Conservation (phyloP, 345 rosid species). For the Populus deltoides region DNA sequence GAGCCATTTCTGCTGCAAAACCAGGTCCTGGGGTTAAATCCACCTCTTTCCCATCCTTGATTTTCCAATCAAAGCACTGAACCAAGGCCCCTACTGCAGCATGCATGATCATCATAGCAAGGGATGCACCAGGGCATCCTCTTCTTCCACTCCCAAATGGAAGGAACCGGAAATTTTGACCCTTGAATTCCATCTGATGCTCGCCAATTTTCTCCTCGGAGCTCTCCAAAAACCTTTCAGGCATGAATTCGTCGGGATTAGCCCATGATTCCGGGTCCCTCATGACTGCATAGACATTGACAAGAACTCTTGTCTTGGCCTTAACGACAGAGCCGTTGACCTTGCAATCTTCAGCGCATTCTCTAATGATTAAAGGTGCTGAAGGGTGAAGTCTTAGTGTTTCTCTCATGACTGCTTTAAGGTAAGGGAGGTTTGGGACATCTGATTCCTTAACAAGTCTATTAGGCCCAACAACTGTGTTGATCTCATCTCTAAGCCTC, state of each 20-base stretch:
- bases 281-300: slow-evolving; percentile 47
- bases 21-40: slow-evolving; percentile 36
- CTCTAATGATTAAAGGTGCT: slow-evolving; percentile 50
- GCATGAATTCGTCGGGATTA: slow-evolving; percentile 37
- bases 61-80: slow-evolving; percentile 43
- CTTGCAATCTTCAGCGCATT: slow-evolving; percentile 43
- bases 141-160: slow-evolving; percentile 62
- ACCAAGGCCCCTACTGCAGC: slow-evolving; percentile 40
- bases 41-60: slow-evolving; percentile 24
- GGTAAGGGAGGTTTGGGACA: slow-evolving; percentile 42
- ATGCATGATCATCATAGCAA: slow-evolving; percentile 53
- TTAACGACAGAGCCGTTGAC: slow-evolving; percentile 32
- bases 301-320: slow-evolving; percentile 41
- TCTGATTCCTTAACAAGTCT: slow-evolving; percentile 45
- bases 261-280: slow-evolving; percentile 45
- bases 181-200: slow-evolving; percentile 57
- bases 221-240: slow-evolving; percentile 32
- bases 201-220: slow-evolving; percentile 39
- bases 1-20: slow-evolving; percentile 39
- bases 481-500: slow-evolving; percentile 42
- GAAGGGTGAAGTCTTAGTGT: slow-evolving; percentile 50
- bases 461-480: slow-evolving; percentile 24
- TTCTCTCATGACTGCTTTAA: slow-evolving; percentile 40
- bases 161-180: slow-evolving; percentile 54
- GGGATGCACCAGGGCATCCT: slow-evolving; percentile 56